Percentiles rank a stretch among this genome's conserved stretches.
These are phyloP conservation scores for Acanthamoeba polyphaga DNA, from an alignment of 208 protist species.

Conservation along the genomic window DNA sequence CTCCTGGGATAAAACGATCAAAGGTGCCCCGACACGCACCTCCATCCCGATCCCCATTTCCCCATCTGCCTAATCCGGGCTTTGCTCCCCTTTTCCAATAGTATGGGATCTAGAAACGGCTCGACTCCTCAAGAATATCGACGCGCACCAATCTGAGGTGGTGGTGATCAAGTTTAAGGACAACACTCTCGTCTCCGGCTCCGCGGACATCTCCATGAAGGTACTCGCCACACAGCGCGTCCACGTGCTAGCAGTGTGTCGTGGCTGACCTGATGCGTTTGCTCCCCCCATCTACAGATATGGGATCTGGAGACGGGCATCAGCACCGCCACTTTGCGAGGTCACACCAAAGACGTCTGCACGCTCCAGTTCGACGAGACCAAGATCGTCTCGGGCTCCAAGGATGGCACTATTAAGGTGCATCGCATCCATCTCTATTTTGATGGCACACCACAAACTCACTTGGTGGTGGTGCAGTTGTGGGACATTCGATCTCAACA, in stretches of 20 bases:
- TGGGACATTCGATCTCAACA: background rate
- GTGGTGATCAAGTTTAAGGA: slow-evolving; percentile 48
- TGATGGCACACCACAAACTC: background rate
- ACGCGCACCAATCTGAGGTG: slow-evolving; percentile 30
- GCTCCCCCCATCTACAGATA: background rate
- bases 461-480: background rate
- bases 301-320: slow-evolving; percentile 32
- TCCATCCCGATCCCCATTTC: background rate
- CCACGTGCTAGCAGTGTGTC: background rate
- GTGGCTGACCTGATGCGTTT: background rate
- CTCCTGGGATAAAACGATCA: slow-evolving; percentile 71
- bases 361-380: slow-evolving; percentile 62
- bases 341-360: slow-evolving; percentile 66
- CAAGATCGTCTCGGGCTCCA: slow-evolving; percentile 26
- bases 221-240: background rate
- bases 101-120: slow-evolving; percentile 16
- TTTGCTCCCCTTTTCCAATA: background rate
- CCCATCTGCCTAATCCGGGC: no score
- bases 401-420: slow-evolving; percentile 41
- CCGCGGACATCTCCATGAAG: slow-evolving; percentile 16
- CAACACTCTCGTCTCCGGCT: slow-evolving; percentile 44
- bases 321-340: background rate
- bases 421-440: no score
- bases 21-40: background rate
- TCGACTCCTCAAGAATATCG: background rate